Base-by-base conservation (phyloP, 1,284 basidiomycete species). In the Inonotus obliquus region DNA sequence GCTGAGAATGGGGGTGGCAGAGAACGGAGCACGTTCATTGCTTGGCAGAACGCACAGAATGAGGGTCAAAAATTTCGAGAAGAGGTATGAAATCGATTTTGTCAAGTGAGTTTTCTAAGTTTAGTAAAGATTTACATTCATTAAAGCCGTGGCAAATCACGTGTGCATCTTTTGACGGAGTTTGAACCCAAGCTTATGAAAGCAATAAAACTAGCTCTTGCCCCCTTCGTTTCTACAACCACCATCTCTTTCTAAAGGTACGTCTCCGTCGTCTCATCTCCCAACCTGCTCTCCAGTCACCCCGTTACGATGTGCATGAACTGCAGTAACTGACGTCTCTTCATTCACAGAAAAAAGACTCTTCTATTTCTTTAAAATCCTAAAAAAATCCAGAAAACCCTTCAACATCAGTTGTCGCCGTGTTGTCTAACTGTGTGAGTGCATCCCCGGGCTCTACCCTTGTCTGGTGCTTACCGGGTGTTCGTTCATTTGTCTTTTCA, bases 391-490 rank as follows among this genome's bases (percentile, higher is more conserved):
- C 70, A 76, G 76, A 77, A 75, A 72, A 65, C 64, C 48, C 77
- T 32, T 19, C 77, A 76, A 49, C 57, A 77, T 80, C 82, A 86
- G 81, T 82, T 84, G 86, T 89, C 85, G 79, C 81, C 78, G 84
- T 84, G 79, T 86, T 81, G 74, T 80, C 78, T 78, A 86, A 81
- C 79, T 84, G 79, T 87, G 84, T 87, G 69, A 67, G 81, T 72
- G 61, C 61, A n/a, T 39, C n/a, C 25, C n/a, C n/a, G n/a, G n/a
- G n/a, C n/a, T n/a, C n/a, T n/a, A n/a, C 56, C 41, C 63, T 38
- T 64, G 69, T 68, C 67, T 66, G 60, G 59, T 63, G 65, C 54
- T 14, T 21, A 14, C 7, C 10, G 32, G n/a, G 37, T 37, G n/a
- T 35, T 14, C 38, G 11, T 38, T 32, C 13, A 27, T 17, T 5